A percentile compares a stretch with the other conserved stretches of the same genome.
Conservation (phyloP, 139 green algal species). For the Pleodorina starrii region DNA sequence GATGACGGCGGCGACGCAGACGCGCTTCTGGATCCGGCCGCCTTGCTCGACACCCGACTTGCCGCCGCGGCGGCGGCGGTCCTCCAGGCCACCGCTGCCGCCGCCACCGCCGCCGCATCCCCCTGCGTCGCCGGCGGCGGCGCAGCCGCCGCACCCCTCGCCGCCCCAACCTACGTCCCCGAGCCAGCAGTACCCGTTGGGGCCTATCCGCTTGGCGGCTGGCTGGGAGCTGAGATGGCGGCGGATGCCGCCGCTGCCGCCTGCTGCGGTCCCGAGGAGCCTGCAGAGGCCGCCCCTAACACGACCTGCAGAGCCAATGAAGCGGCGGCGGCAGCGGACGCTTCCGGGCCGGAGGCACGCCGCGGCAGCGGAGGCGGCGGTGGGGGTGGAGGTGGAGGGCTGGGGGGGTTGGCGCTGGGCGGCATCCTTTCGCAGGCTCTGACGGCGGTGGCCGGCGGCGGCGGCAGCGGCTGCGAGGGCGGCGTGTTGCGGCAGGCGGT, state of each 20-base stretch:
- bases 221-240: not conserved
- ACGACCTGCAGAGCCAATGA: too few relatives aligned
- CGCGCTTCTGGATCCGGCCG: constrained; percentile 18
- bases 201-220: constrained; percentile 31
- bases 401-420: not conserved
- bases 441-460: constrained; percentile 7
- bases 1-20: not conserved
- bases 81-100: not conserved
- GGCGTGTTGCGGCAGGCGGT: constrained; percentile 37
- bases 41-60: constrained; percentile 1
- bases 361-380: not conserved
- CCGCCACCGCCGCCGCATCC: not conserved
- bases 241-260: not conserved
- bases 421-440: constrained; percentile 18
- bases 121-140: not conserved
- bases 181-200: not conserved
- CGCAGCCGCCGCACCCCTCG: not conserved
- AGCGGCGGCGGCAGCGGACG: not conserved
- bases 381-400: not conserved
- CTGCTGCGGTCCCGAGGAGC: not conserved
- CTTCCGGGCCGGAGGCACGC: not conserved
- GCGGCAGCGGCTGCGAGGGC: constrained; percentile 30
- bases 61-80: not conserved
- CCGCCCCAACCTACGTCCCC: not conserved
- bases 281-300: not conserved